A percentile compares a stretch with the other conserved stretches of the same genome.
Conservation (phyloP, 139 green algal genomes). For the Ettlia oleoabundans region DNA sequence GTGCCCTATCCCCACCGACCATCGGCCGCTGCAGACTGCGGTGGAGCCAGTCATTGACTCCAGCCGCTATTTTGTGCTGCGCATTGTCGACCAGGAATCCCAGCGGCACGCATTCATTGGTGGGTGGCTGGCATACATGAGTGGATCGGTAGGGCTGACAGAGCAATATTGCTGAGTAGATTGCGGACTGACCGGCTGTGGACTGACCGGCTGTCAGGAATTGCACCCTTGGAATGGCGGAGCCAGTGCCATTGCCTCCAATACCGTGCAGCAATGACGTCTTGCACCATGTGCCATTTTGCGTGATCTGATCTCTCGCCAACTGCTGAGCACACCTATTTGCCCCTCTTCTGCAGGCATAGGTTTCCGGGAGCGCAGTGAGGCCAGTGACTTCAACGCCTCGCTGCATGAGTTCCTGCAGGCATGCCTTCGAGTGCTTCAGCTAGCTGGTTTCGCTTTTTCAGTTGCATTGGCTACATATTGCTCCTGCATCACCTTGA, state of each 20-base stretch:
- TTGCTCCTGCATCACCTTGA: no score
- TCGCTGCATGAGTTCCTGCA: slow-evolving; percentile 75
- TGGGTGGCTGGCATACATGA: not conserved
- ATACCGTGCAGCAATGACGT: no score
- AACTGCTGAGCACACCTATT: not conserved
- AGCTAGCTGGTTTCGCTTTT: no score
- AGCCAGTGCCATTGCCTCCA: no score
- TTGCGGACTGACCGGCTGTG: no score
- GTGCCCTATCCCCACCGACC: slow-evolving; percentile 67
- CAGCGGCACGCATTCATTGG: slow-evolving; percentile 79
- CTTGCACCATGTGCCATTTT: no score
- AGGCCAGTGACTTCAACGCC: slow-evolving; percentile 73
- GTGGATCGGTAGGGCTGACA: not conserved
- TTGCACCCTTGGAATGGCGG: no score
- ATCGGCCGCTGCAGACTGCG: slow-evolving; percentile 50
- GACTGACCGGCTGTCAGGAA: no score
- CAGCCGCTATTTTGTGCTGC: slow-evolving; percentile 73
- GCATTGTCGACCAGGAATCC: slow-evolving; percentile 60
- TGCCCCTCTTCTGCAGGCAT: not conserved
- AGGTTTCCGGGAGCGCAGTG: slow-evolving; percentile 59
- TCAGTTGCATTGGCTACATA: no score
- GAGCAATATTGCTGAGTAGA: no score
- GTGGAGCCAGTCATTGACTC: slow-evolving; percentile 81
- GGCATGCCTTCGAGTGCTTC: not conserved
- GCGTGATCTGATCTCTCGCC: not conserved